phyloP scores from a whole-genome alignment of 2,329 filamentous ascomycete genomes.

The Scedosporium dehoogii region DNA sequence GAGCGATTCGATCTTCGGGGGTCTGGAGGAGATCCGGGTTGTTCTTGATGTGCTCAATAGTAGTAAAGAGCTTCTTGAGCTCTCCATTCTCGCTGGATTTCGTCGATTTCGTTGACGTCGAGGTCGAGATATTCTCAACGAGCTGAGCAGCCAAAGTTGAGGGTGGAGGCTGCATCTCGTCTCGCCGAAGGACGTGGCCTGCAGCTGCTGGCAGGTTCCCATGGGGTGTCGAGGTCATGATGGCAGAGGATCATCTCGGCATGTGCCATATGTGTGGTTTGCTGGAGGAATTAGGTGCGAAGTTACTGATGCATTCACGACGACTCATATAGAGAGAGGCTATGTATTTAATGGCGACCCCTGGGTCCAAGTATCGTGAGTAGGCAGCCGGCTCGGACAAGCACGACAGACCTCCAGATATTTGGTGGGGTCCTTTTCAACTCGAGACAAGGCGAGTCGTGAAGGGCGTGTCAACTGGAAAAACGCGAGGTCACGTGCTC shows the following conservation, averaged over 20 bases:
- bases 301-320: too few species aligned
- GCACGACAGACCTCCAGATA: too few species aligned
- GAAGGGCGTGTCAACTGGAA: not conserved
- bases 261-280: too few species aligned
- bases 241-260: not conserved
- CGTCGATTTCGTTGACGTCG: conserved; percentile 35
- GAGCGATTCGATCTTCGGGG: conserved; percentile 55
- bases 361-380: not conserved
- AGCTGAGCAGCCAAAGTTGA: conserved; percentile 85
- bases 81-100: conserved; percentile 60
- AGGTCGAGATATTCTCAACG: conserved; percentile 67
- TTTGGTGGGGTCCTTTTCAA: not conserved
- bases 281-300: too few species aligned
- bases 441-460: not conserved
- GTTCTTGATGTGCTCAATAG: conserved; percentile 45
- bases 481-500: conserved; percentile 5
- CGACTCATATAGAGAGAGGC: too few species aligned
- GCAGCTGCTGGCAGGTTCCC: conserved; percentile 1
- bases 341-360: too few species aligned
- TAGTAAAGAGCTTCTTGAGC: conserved; percentile 58
- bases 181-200: not conserved
- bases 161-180: conserved; percentile 37
- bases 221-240: conserved; percentile 3
- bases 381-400: too few species aligned
- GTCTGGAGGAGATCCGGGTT: conserved; percentile 45